Evolutionary conservation across 1,284 basidiomycete species (phyloP).

Genomic region (Irpex sp.): DNA sequence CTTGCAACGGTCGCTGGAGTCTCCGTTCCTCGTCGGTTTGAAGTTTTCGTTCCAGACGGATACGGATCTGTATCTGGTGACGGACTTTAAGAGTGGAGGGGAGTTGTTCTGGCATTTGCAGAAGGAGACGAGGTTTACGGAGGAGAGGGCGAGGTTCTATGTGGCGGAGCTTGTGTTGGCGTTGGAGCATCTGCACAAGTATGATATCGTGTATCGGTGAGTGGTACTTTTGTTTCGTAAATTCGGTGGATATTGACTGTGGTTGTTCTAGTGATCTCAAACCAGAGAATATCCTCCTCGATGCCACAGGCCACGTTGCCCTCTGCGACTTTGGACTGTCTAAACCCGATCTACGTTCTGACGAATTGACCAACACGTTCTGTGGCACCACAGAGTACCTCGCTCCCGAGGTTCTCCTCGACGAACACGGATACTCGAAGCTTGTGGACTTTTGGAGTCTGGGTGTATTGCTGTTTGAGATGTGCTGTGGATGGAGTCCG

Average conservation of each 20-base stretch:
- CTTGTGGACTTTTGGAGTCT: conserved; percentile 99
- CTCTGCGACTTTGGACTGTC: conserved; percentile 97
- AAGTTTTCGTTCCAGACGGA: conserved; percentile 99
- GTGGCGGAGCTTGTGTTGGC: conserved; percentile 93
- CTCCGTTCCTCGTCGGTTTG: conserved; percentile 96
- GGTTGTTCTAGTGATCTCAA: conserved; percentile 73
- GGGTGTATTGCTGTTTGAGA: conserved; percentile 90
- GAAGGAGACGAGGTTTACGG: conserved; percentile 88
- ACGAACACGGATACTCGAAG: conserved; percentile 98
- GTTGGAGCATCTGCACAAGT: conserved; percentile 95
- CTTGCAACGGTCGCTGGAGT: conserved; percentile 90
- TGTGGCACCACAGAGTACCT: conserved; percentile 98
- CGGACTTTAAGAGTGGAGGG: conserved; percentile 98
- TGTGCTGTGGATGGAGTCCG: conserved; percentile 99
- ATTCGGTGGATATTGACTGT: neutral
- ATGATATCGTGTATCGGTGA: conserved; percentile 93
- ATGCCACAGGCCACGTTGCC: conserved; percentile 95
- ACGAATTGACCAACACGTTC: conserved; percentile 97
- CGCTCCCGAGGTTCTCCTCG: conserved; percentile 97
- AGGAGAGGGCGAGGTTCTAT: conserved; percentile 93
- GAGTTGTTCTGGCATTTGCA: conserved; percentile 99
- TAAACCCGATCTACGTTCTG: conserved; percentile 91
- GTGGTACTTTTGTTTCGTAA: conserved; percentile 23
- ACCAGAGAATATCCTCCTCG: conserved; percentile 95
- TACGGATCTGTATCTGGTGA: conserved; percentile 93